These are phyloP conservation scores for Guyanaporus albipodus DNA, from an alignment of 768 basidiomycete genomes.

Conservation along the genomic window DNA sequence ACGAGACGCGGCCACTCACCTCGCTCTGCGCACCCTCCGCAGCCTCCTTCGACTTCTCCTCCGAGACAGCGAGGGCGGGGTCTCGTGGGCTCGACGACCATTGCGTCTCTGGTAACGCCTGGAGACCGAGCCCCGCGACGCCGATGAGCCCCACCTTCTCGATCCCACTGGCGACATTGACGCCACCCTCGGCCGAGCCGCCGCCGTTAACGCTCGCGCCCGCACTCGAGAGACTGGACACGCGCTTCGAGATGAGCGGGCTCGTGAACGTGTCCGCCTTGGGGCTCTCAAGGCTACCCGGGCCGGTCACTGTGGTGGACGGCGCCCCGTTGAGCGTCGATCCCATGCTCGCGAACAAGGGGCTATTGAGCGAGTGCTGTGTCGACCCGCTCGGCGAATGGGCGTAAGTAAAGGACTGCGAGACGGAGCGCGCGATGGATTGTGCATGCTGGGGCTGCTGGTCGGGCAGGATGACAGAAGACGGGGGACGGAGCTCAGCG, in stretches of 20 bases:
- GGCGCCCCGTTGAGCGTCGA: constrained; percentile 20
- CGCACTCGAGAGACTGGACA: constrained; percentile 27
- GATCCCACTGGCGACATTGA: constrained; percentile 14
- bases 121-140: constrained; percentile 26
- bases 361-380: constrained; percentile 44
- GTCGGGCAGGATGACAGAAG: constrained; percentile 56
- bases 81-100: constrained; percentile 62
- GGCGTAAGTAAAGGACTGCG: constrained; percentile 31
- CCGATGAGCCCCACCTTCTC: constrained; percentile 20
- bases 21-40: constrained; percentile 57
- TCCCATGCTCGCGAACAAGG: constrained; percentile 32
- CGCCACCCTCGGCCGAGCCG: constrained; percentile 18
- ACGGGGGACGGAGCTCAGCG: constrained; percentile 74
- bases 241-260: constrained; percentile 19
- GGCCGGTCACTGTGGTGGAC: constrained; percentile 21
- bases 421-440: constrained; percentile 22
- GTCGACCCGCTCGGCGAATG: constrained; percentile 38
- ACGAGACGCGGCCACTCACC: constrained; percentile 41
- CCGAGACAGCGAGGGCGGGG: constrained; percentile 41
- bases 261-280: constrained; percentile 15
- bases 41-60: constrained; percentile 30
- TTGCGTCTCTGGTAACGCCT: constrained; percentile 42
- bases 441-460: constrained; percentile 35
- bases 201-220: constrained; percentile 26
- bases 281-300: constrained; percentile 34